Evolutionary conservation across 345 rosid genomes (phyloP).

Genomic region (Linum lewisii): DNA sequence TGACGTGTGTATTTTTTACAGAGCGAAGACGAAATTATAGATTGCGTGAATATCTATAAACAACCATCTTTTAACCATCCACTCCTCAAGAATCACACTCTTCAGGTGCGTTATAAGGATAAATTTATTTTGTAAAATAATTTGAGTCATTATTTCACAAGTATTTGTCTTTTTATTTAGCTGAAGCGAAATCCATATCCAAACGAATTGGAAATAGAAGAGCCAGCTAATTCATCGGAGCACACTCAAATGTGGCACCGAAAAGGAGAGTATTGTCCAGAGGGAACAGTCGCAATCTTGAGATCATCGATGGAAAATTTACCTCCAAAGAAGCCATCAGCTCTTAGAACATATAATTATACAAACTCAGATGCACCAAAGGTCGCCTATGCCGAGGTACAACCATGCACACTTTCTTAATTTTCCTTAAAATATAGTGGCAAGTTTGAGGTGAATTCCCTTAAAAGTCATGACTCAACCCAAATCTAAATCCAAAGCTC

Average conservation of each 20-base stretch:
- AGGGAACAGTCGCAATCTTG: constrained; percentile 21
- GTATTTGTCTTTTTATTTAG: neutral
- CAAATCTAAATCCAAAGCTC: too few species aligned
- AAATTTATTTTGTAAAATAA: neutral
- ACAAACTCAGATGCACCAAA: too few species aligned
- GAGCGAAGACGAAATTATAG: constrained; percentile 12
- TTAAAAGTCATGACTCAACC: too few species aligned
- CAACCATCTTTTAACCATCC: constrained; percentile 26
- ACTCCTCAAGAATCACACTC: constrained; percentile 16
- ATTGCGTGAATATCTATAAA: constrained; percentile 21
- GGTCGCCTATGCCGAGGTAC: too few species aligned
- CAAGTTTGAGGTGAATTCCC: too few species aligned
- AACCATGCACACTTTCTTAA: too few species aligned
- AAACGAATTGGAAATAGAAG: neutral
- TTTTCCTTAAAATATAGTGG: too few species aligned
- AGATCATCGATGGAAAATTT: constrained; percentile 3
- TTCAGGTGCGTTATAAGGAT: constrained; percentile 6
- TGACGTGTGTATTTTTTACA: neutral
- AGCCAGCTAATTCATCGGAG: neutral
- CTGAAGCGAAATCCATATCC: constrained; percentile 13
- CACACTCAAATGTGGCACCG: constrained; percentile 12
- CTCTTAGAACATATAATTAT: too few species aligned
- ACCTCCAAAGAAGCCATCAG: neutral
- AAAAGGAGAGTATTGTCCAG: constrained; percentile 16
- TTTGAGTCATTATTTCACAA: neutral